Base-by-base conservation (phyloP, 2,329 filamentous ascomycete species). In the Ramularia endophylla region DNA sequence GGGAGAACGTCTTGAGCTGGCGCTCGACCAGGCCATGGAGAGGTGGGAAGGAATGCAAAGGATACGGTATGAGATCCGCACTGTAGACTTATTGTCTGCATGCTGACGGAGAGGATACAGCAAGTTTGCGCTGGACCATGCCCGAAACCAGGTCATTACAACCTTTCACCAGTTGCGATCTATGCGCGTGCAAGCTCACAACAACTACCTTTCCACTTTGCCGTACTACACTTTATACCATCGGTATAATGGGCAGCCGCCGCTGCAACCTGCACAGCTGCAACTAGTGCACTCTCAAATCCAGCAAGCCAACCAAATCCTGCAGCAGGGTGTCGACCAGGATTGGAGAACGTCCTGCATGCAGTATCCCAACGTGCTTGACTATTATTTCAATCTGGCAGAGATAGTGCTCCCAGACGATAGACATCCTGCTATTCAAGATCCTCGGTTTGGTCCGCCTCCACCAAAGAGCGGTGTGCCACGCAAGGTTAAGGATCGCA, bases 321-420 rank as follows among this genome's bases (percentile, higher is more conserved):
- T 87, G 46, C 86, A 87, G 64, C 74, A 78, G 36, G 83, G 83
- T 46, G 83, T 88, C 55, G 83, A 88, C 55, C 80, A 85, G 47
- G 85, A 88, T 65, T 90, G 85, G 85, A 77, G 81, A 55, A 72
- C 77, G 20, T 83, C 80, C 35, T 84, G 88, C 28, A 77, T 86
- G 54, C 75, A 80, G 40, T 90, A 89, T 54, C 85, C 85, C 4
- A 83, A 88, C 59, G 80, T 89, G n/a, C 69, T 90, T 40, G 81
- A 87, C 63, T 87, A 89, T 64, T 89, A 84, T 59, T 89, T 83
- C 64, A 72, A 77, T 44, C 68, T 88, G 27, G 81, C 88, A 27
- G 76, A 81, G 40, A 61, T 87, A 44, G 75, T 70, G 16, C 64
- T 86, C 4, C 84, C 85, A 0, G 65, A 66, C 29, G 81, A 87